Conservation (phyloP, 106 monocot species). For the Acanthochlamys bracteata region DNA sequence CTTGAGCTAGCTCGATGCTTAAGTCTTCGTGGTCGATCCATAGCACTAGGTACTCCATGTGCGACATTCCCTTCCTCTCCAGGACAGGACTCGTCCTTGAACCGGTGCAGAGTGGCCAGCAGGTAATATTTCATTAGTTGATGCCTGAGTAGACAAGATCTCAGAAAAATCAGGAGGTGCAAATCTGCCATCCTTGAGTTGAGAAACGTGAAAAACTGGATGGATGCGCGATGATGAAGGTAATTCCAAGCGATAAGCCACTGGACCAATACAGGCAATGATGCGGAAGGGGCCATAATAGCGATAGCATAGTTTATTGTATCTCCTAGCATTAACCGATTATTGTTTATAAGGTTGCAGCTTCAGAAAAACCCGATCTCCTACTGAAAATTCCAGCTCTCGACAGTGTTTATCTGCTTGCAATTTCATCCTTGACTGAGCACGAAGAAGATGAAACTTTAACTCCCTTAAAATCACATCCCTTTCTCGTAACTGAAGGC, state of each 20-base stretch:
- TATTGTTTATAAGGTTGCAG: not conserved
- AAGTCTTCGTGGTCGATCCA: too few relatives aligned
- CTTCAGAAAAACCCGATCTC: not conserved
- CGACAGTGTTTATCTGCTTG: not conserved
- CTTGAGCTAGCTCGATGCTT: too few relatives aligned
- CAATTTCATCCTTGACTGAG: not conserved
- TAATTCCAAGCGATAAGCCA: not conserved
- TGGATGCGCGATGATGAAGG: not conserved
- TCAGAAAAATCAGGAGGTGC: too few relatives aligned
- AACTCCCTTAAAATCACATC: not conserved
- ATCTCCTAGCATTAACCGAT: not conserved
- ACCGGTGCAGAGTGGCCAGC: too few relatives aligned
- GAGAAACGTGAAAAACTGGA: not conserved
- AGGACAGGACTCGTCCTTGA: too few relatives aligned
- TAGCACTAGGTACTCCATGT: too few relatives aligned
- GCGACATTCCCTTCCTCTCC: too few relatives aligned
- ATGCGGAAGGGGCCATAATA: not conserved
- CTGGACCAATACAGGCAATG: not conserved
- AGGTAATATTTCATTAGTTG: too few relatives aligned
- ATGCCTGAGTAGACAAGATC: too few relatives aligned
- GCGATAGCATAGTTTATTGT: not conserved
- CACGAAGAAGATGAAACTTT: not conserved
- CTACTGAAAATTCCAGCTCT: not conserved
- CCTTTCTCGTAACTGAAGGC: not conserved
- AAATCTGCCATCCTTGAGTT: not conserved